These are phyloP conservation scores for Fusarium buxicola DNA, from an alignment of 2,329 filamentous ascomycete genomes.

Conservation along the genomic window DNA sequence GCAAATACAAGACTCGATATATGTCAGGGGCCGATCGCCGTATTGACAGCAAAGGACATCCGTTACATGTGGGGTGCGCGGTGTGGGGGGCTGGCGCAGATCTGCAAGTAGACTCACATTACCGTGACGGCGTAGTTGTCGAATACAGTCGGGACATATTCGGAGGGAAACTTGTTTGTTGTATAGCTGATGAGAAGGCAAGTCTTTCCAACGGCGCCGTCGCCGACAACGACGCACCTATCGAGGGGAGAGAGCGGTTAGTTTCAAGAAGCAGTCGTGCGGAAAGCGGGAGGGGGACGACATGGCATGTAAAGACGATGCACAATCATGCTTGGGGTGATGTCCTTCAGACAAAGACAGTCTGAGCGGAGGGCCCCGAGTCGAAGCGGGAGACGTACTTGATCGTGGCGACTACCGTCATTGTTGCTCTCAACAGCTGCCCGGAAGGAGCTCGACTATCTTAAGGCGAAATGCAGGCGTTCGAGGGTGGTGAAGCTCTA, in stretches of 20 bases:
- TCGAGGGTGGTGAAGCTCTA: slow-evolving; percentile 42
- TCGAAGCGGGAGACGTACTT: slow-evolving; percentile 60
- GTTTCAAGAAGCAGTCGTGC: slow-evolving; percentile 10
- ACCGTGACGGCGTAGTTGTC: slow-evolving; percentile 99
- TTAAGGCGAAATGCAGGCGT: slow-evolving; percentile 37
- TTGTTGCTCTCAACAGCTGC: slow-evolving; percentile 56
- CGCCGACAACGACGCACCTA: slow-evolving; percentile 98
- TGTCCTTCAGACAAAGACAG: slow-evolving; percentile 5
- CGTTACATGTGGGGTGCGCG: slow-evolving; percentile 26
- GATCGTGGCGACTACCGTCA: slow-evolving; percentile 73
- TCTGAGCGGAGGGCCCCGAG: slow-evolving; percentile 13
- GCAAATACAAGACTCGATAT: slow-evolving; percentile 12
- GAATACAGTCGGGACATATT: slow-evolving; percentile 99
- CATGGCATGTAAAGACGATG: slow-evolving; percentile 26
- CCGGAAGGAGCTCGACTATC: slow-evolving; percentile 51
- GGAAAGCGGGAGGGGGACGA: slow-evolving; percentile 6
- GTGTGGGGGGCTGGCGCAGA: slow-evolving; percentile 30
- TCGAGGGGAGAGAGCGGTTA: slow-evolving; percentile 36
- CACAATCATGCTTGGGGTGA: slow-evolving; percentile 20
- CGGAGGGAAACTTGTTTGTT: slow-evolving; percentile 99
- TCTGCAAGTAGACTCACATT: slow-evolving; percentile 77
- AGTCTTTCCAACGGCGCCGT: slow-evolving; percentile 99
- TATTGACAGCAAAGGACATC: slow-evolving; percentile 14
- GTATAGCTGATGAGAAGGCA: slow-evolving; percentile 99
- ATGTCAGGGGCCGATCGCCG: slow-evolving; percentile 3